Evolutionary conservation across 2,329 filamentous ascomycete species (phyloP).

Genomic region (Fusarium paranaense): DNA sequence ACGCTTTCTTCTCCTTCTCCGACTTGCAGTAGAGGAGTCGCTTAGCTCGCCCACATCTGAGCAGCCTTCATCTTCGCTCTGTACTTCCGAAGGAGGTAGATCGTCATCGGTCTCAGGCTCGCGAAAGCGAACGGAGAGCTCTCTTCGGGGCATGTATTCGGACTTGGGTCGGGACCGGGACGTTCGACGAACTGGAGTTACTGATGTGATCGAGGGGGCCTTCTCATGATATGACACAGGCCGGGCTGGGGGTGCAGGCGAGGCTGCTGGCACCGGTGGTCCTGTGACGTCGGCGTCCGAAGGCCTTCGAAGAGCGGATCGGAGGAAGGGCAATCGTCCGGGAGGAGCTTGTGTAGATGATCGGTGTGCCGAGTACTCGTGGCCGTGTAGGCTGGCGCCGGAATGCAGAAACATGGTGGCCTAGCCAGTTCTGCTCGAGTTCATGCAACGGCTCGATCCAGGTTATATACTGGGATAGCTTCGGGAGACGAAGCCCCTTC

Average conservation of each 20-base stretch:
- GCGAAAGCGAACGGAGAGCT: constrained; percentile 61
- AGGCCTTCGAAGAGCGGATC: constrained; percentile 55
- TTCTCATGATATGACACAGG: constrained; percentile 45
- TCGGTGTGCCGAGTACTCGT: constrained; percentile 64
- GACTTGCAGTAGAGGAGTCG: constrained; percentile 57
- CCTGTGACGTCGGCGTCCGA: constrained; percentile 45
- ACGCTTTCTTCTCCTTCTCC: constrained; percentile 56
- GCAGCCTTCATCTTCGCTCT: constrained; percentile 62
- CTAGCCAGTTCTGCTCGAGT: constrained; percentile 25
- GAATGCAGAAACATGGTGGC: constrained; percentile 68
- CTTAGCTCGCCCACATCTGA: constrained; percentile 59
- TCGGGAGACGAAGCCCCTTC: not conserved
- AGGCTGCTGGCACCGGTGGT: constrained; percentile 22
- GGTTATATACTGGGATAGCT: not conserved
- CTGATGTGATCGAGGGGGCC: constrained; percentile 18
- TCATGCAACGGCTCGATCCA: constrained; percentile 33
- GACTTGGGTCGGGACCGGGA: constrained; percentile 50
- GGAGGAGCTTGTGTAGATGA: constrained; percentile 48
- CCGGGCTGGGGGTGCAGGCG: constrained; percentile 27
- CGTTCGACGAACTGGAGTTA: constrained; percentile 34
- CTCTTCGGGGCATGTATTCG: constrained; percentile 52
- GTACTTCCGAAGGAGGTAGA: constrained; percentile 30
- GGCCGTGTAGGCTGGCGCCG: constrained; percentile 69
- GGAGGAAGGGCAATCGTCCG: constrained; percentile 55
- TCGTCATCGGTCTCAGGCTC: constrained; percentile 49